Percentiles rank a stretch among this genome's conserved stretches.
Evolutionary conservation across 148 eudicot species (phyloP).

Genomic region (Limonium bicolor): DNA sequence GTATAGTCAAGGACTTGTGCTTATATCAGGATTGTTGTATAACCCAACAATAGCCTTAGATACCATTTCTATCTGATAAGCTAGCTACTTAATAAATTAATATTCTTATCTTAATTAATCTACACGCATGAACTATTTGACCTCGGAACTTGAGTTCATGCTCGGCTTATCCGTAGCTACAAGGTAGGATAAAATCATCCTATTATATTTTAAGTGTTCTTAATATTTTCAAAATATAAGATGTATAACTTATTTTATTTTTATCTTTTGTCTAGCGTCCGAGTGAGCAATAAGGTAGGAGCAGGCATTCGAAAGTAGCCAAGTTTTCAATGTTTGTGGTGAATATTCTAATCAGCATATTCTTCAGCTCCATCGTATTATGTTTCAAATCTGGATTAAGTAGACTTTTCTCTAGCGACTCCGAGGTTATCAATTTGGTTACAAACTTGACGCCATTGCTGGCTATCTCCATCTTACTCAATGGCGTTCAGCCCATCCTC

Average conservation of each 20-base stretch:
- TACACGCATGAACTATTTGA: conserved; percentile 19
- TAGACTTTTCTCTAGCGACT: conserved; percentile 14
- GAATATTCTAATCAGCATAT: conserved; percentile 15
- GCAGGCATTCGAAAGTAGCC: conserved; percentile 33
- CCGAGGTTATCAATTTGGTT: conserved; percentile 21
- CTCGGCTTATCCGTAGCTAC: conserved; percentile 9
- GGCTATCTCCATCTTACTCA: conserved; percentile 17
- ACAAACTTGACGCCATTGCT: conserved; percentile 28
- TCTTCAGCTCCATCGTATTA: conserved; percentile 18
- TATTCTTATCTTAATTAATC: neutral
- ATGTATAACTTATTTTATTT: no score
- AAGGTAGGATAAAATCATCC: neutral
- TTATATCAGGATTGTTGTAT: conserved; percentile 18
- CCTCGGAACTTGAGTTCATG: conserved; percentile 14
- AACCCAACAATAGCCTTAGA: conserved; percentile 20
- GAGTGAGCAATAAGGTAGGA: conserved; percentile 47
- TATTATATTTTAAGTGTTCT: no score
- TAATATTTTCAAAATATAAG: no score
- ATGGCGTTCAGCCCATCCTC: conserved; percentile 26
- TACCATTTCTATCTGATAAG: conserved; percentile 23
- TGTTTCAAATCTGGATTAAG: conserved; percentile 10
- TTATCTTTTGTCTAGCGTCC: no score
- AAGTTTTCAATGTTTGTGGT: conserved; percentile 35
- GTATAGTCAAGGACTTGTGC: conserved; percentile 16
- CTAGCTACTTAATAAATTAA: neutral